Base-by-base conservation (phyloP, 768 basidiomycete species). In the Pleurotus djamor region DNA sequence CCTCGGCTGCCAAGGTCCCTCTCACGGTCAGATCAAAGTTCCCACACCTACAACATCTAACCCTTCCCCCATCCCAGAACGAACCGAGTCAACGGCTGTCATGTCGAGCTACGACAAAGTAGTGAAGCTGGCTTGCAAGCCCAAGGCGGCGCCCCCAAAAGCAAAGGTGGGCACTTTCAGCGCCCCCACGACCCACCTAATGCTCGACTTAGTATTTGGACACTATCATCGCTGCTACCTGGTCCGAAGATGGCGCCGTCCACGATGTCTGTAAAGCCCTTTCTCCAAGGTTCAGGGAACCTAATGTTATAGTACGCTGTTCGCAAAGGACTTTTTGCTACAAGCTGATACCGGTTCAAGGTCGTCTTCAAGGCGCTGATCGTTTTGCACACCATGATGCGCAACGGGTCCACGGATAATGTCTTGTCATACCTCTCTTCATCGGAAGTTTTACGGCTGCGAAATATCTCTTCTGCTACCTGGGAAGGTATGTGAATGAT, bases 361-460 rank as follows among this genome's bases (percentile, higher is more conserved):
- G 83, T 98, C 64, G 95, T 93, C n/a, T 98, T 98, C 85, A 99
- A 99, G 70, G 94, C 95, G 0, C 79, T 98, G 64, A 89, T 99
- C 66, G 93, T 96, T 3, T 78, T 98, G 5, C 97, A 99, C 71
- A 93, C 88, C 35, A 94, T 99, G 92, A 92, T 98, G 70, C 87
- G 97, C 32, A 94, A 92, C 61, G 97, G 97, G n/a, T 83, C 92
- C 2, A 97, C 96, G 5, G 95, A 98, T 77, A 93, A 95, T 69
- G 84, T 98, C 10, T 82, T 98, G 16, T 79, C 84, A 10, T 89
- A 94, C 72, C 83, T 98, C 41, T 88, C 92, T 4, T 83, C 87
- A 36, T 82, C 86, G 2, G 92, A 96, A 64, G 80, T 93, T n/a
- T 76, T 98, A 36, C 83, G 87, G 58, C 74, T 98, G 59, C 82